Conservation (phyloP, 1,284 basidiomycete species). For the Cystobasidium pallidum region DNA sequence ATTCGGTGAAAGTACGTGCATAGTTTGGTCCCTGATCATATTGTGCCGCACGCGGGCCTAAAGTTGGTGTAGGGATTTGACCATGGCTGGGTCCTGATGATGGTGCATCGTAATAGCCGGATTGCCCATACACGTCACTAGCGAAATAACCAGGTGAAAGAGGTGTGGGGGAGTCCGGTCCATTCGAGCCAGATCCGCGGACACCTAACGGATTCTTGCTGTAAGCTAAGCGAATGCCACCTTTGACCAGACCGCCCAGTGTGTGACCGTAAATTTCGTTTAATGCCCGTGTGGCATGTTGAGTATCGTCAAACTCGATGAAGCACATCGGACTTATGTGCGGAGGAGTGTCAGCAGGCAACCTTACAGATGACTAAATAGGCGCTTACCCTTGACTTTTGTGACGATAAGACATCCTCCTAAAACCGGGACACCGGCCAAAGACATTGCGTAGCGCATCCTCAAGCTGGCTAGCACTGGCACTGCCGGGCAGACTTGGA, state of each 20-base stretch:
- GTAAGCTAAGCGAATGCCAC: constrained; percentile 91
- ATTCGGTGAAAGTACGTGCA: neutral
- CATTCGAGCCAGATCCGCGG: constrained; percentile 12
- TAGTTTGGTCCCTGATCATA: neutral
- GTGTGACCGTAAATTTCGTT: constrained; percentile 89
- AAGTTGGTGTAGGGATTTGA: neutral
- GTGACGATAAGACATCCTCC: constrained; percentile 89
- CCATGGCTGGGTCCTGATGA: neutral
- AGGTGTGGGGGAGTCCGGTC: constrained; percentile 30
- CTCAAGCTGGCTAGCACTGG: constrained; percentile 74
- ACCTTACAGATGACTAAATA: constrained; percentile 64
- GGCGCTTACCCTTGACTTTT: constrained; percentile 98
- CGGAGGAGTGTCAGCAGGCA: constrained; percentile 18
- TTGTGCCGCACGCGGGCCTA: neutral
- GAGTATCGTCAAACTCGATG: constrained; percentile 83
- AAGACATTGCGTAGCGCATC: constrained; percentile 82
- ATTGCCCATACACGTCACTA: constrained; percentile 6
- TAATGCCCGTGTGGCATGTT: constrained; percentile 79
- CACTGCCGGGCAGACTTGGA: constrained; percentile 31
- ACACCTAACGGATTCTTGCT: constrained; percentile 44
- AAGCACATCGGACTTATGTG: constrained; percentile 47
- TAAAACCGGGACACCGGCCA: constrained; percentile 75
- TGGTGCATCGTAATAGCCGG: neutral
- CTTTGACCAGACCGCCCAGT: constrained; percentile 86
- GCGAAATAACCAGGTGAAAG: constrained; percentile 40